A percentile compares a stretch with the other conserved stretches of the same genome.
These are phyloP conservation scores for Xerocomellus chrysenteron DNA, from an alignment of 768 basidiomycete genomes.

Conservation along the genomic window DNA sequence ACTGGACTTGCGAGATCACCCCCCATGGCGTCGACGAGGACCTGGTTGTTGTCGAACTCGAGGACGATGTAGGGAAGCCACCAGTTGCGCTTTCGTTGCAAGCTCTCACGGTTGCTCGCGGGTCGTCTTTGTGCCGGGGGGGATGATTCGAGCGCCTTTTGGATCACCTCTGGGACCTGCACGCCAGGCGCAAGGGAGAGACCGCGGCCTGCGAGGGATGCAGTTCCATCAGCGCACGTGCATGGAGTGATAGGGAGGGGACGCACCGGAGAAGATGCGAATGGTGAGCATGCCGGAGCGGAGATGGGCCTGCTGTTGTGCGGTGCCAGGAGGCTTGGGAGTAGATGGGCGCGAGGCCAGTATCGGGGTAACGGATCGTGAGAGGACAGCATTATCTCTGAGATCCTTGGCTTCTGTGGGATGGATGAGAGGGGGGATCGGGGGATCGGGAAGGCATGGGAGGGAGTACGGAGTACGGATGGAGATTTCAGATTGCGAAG, in stretches of 20 bases:
- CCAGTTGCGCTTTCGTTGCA: slow-evolving; percentile 90
- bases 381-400: slow-evolving; percentile 68
- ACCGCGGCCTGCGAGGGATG: slow-evolving; percentile 58
- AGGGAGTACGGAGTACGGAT: too few relatives aligned
- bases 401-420: slow-evolving; percentile 62
- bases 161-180: slow-evolving; percentile 79
- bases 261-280: slow-evolving; percentile 86
- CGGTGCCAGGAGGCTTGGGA: slow-evolving; percentile 55
- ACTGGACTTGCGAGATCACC: slow-evolving; percentile 88
- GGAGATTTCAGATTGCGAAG: not conserved
- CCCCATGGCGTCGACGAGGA: slow-evolving; percentile 92
- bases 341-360: slow-evolving; percentile 74
- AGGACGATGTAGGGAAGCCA: slow-evolving; percentile 97
- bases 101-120: slow-evolving; percentile 80
- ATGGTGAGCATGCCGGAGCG: slow-evolving; percentile 93
- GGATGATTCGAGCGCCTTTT: slow-evolving; percentile 69
- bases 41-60: slow-evolving; percentile 97
- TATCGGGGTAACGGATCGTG: slow-evolving; percentile 78
- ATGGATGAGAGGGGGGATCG: slow-evolving; percentile 2
- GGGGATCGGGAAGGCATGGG: not conserved
- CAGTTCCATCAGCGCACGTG: not conserved
- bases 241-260: slow-evolving; percentile 18
- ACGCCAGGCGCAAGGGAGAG: slow-evolving; percentile 77
- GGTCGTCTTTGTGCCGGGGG: slow-evolving; percentile 54
- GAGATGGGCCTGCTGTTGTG: slow-evolving; percentile 54